Evolutionary conservation across 2,329 filamentous ascomycete species (phyloP).

Genomic region (Aspergillus sp.): DNA sequence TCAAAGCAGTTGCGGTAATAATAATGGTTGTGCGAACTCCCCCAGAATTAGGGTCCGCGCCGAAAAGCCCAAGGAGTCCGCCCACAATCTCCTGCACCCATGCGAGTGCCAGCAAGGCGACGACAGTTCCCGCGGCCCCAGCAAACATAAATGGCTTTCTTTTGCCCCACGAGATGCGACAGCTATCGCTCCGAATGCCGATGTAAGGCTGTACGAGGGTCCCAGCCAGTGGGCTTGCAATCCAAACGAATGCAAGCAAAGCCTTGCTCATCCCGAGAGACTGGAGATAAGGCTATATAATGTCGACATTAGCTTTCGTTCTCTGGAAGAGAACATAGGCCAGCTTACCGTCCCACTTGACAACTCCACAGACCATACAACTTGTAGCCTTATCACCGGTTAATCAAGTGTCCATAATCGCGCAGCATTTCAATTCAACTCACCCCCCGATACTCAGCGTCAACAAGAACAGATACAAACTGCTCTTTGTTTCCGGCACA

Average conservation of each 20-base stretch:
- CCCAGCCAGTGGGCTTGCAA: conserved; percentile 71
- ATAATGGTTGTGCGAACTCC: conserved; percentile 63
- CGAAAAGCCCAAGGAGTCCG: conserved; percentile 62
- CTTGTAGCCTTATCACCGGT: conserved; percentile 57
- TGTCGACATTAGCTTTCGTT: background rate
- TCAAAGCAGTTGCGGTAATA: conserved; percentile 71
- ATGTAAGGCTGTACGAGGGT: conserved; percentile 76
- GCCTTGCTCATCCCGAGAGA: conserved; percentile 78
- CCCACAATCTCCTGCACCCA: conserved; percentile 69
- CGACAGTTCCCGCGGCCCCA: conserved; percentile 60
- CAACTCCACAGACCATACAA: conserved; percentile 92
- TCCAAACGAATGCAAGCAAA: conserved; percentile 76
- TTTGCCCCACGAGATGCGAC: conserved; percentile 66
- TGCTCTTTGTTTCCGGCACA: conserved; percentile 61
- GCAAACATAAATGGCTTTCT: conserved; percentile 74
- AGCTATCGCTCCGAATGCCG: conserved; percentile 74
- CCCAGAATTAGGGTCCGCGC: conserved; percentile 58
- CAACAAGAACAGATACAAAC: conserved; percentile 77
- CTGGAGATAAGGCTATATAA: conserved; percentile 59
- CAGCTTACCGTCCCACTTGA: conserved; percentile 71
- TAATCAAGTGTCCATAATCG: background rate
- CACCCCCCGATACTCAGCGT: conserved; percentile 76
- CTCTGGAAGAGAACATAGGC: background rate
- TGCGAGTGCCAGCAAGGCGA: conserved; percentile 62
- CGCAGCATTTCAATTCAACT: conserved; percentile 13